Percentiles rank a stretch among this genome's conserved stretches.
phyloP scores from a whole-genome alignment of 108 stramenopile genomes.

The Stephanodiscus triporus region DNA sequence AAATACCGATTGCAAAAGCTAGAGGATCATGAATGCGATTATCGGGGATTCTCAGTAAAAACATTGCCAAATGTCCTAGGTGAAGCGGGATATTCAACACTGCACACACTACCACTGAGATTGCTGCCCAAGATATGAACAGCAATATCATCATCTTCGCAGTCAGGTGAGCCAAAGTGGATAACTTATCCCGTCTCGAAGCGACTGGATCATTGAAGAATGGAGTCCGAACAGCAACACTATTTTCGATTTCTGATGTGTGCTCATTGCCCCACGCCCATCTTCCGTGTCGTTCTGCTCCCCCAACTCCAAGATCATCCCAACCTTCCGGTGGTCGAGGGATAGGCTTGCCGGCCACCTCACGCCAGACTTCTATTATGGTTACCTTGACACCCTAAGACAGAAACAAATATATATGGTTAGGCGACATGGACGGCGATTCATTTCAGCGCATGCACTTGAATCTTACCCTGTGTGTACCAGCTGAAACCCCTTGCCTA shows the following conservation, averaged over 20 bases:
- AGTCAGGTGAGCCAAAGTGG: conserved; percentile 14
- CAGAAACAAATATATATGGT: not conserved
- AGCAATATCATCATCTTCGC: conserved; percentile 56
- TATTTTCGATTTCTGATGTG: conserved; percentile 70
- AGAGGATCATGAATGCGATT: conserved; percentile 79
- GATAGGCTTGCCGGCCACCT: conserved; percentile 65
- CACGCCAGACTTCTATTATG: conserved; percentile 73
- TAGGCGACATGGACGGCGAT: not conserved
- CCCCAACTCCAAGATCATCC: conserved; percentile 88
- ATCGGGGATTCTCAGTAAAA: conserved; percentile 60
- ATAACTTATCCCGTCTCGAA: conserved; percentile 2
- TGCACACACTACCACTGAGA: conserved; percentile 46
- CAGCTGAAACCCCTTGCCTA: conserved; percentile 19
- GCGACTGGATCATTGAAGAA: conserved; percentile 51
- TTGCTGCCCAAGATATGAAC: conserved; percentile 71
- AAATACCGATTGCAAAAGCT: conserved; percentile 68
- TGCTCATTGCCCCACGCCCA: conserved; percentile 86
- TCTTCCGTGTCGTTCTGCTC: conserved; percentile 81
- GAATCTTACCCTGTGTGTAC: conserved; percentile 8
- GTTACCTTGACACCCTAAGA: not conserved
- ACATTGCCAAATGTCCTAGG: conserved; percentile 56
- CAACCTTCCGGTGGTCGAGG: conserved; percentile 88
- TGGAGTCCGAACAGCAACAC: conserved; percentile 67
- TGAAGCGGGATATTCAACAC: conserved; percentile 57
- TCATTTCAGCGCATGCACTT: conserved; percentile 3